A percentile compares a stretch with the other conserved stretches of the same genome.
These are phyloP conservation scores for Monosporascus sp. DNA, from an alignment of 2,329 filamentous ascomycete genomes.

Conservation along the genomic window DNA sequence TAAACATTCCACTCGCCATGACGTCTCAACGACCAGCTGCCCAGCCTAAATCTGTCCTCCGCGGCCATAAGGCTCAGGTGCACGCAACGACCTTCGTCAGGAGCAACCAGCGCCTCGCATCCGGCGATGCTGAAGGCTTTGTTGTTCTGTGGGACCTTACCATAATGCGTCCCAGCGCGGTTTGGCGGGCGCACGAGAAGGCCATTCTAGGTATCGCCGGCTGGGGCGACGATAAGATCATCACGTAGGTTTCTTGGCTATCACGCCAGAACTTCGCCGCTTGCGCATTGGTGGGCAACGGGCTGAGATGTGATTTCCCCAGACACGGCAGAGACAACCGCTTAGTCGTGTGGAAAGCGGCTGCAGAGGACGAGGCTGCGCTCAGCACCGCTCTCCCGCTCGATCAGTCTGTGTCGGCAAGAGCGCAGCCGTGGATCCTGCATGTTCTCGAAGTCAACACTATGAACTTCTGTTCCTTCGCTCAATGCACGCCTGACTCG, in stretches of 20 bases:
- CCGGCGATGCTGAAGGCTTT: constrained; percentile 87
- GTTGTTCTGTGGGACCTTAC: constrained; percentile 79
- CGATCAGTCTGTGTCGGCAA: constrained; percentile 46
- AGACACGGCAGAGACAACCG: constrained; percentile 90
- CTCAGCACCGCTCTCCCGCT: constrained; percentile 68
- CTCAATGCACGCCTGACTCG: constrained; percentile 44
- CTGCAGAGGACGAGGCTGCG: constrained; percentile 50
- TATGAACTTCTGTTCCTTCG: constrained; percentile 90
- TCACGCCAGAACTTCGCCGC: constrained; percentile 1
- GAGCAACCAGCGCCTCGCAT: constrained; percentile 69
- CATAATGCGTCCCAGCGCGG: constrained; percentile 72
- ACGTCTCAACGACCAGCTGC: constrained; percentile 25
- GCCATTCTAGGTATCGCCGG: constrained; percentile 69
- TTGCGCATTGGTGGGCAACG: constrained; percentile 2
- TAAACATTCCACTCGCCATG: not conserved
- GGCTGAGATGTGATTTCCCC: constrained; percentile 8
- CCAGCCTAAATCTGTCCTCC: constrained; percentile 62
- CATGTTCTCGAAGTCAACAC: constrained; percentile 83
- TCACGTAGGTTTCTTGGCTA: constrained; percentile 61
- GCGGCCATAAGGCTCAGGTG: constrained; percentile 77
- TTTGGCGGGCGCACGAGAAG: constrained; percentile 80
- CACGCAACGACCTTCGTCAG: constrained; percentile 71
- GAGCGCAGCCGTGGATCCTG: constrained; percentile 74
- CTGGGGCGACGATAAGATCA: constrained; percentile 68
- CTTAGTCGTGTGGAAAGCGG: constrained; percentile 77